Evolutionary conservation across 129 eudicot species (phyloP).

Genomic region (Chrysanthemum lavandulifolium): DNA sequence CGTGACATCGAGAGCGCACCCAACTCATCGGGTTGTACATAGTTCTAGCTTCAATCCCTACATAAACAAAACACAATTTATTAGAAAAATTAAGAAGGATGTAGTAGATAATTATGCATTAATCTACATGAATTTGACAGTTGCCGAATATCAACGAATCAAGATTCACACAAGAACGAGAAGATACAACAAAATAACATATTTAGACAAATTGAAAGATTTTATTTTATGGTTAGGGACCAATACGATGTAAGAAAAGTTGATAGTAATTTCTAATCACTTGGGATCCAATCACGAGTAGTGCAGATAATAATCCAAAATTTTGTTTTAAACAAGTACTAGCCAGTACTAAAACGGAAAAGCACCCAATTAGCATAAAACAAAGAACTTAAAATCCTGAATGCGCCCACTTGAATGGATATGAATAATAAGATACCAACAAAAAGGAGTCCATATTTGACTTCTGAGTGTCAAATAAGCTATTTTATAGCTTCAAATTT

Average conservation of each 20-base stretch:
- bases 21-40: constrained; percentile 88
- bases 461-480: background rate
- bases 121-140: no score
- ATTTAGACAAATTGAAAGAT: constrained; percentile 16
- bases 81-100: no score
- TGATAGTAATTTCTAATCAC: constrained; percentile 8
- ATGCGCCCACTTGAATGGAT: constrained; percentile 12
- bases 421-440: background rate
- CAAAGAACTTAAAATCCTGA: constrained; percentile 18
- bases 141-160: no score
- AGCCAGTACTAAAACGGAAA: constrained; percentile 14
- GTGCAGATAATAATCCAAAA: background rate
- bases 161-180: constrained; percentile 21
- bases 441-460: constrained; percentile 12
- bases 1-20: constrained; percentile 84
- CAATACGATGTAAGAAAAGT: constrained; percentile 3
- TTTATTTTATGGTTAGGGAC: constrained; percentile 10
- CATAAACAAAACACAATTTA: constrained; percentile 14
- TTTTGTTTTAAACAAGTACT: constrained; percentile 17
- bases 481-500: constrained; percentile 6
- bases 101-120: no score
- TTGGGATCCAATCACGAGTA: constrained; percentile 14
- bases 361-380: constrained; percentile 10
- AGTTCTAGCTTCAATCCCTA: constrained; percentile 92
- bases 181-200: constrained; percentile 20